phyloP scores from a whole-genome alignment of 75 land plant genomes.

The Gnetum montanum region DNA sequence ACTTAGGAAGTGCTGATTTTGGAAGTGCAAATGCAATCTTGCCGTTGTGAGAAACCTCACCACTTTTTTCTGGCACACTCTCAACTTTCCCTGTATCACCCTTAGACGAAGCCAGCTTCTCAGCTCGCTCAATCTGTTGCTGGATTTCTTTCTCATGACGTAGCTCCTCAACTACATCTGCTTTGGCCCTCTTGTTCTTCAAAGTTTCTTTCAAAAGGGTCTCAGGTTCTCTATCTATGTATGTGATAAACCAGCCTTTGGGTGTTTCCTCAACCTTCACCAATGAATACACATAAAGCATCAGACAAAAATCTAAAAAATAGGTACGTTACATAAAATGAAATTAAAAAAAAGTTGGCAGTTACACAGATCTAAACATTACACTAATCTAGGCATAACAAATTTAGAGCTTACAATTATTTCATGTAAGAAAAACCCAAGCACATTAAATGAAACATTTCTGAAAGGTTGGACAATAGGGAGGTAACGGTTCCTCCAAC shows the following conservation, averaged over 20 bases:
- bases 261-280: constrained; percentile 97
- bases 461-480: too few relatives aligned
- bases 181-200: constrained; percentile 57
- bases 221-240: constrained; percentile 88
- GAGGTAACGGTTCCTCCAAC: too few relatives aligned
- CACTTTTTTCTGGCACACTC: constrained; percentile 7
- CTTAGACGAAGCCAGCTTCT: constrained; percentile 8
- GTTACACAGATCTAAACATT: too few relatives aligned
- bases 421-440: too few relatives aligned
- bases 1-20: constrained; percentile 5
- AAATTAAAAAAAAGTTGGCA: too few relatives aligned
- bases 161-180: constrained; percentile 80
- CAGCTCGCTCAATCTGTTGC: constrained; percentile 74
- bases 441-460: too few relatives aligned
- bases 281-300: too few relatives aligned
- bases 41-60: too few relatives aligned
- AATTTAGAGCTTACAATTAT: too few relatives aligned
- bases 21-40: constrained; percentile 52
- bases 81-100: constrained; percentile 11
- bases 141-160: constrained; percentile 67
- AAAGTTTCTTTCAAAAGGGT: constrained; percentile 66
- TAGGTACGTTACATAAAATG: too few relatives aligned
- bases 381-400: too few relatives aligned
- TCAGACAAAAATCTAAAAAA: too few relatives aligned
- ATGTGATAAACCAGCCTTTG: constrained; percentile 96